Base-by-base conservation (phyloP, 352 stramenopile species). In the Phytopythium oedochilum region DNA sequence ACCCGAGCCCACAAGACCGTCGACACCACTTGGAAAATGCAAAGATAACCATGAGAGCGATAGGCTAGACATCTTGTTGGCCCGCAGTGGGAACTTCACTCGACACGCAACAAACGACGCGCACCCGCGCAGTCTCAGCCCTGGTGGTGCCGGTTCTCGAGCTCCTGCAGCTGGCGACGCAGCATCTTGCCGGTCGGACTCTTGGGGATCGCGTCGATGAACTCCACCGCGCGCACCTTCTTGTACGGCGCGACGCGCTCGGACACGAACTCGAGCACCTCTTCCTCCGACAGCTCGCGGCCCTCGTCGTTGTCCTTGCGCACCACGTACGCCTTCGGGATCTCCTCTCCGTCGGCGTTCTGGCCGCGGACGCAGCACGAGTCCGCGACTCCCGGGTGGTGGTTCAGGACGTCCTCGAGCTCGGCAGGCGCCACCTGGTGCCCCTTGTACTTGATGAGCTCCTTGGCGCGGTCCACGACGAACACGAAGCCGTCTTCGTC, bases 401-500 rank as follows among this genome's bases (percentile, higher is more conserved):
- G 75, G 23, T 97, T 81, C 5, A 98, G 48, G 5, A 97, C 66
- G 31, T 92, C 90, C 66, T 98, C 92, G 34, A 97, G 70, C 63
- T 97, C 94, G 0, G 88, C 90, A 20, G 89, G 92, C 9, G 91
- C 86, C 12, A 98, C 74, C 66, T 94, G 92, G 56, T 92, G 91
- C 15, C 89, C 91, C 58, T 96, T 96, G 56, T 96, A 92, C 73
- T 98, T 98, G 71, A 98, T 98, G 17, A 98, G 70, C 61, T 98
- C 91, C 71, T 98, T 98, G 31, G 90, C 68, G 25, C 94, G 71
- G 61, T 98, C 92, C 1, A 88, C 86, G 38, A 98, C 92, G 56
- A 88, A 97, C 18, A 98, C 83, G 56, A 78, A 97, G 1, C 88
- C 92, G 49, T 98, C 87, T 26, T 96, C 76, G 64, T 98, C 90